Base-by-base conservation (phyloP, 345 rosid genomes). In the Citrus reticulata region DNA sequence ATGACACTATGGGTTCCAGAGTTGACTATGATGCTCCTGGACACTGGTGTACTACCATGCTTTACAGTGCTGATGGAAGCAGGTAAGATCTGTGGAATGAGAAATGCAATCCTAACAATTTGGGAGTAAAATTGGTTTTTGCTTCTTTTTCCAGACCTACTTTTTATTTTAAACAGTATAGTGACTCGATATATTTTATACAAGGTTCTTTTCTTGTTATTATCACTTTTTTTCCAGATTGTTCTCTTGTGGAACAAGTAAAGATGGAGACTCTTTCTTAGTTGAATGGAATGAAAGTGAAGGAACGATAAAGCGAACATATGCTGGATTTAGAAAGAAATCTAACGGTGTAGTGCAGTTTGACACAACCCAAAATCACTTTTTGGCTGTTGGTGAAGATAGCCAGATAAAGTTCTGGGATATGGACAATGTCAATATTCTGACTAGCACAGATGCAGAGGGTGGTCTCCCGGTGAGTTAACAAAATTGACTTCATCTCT, bases 211-310 rank as follows among this genome's bases (percentile, higher is more conserved):
- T 14, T 75, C 62, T 30, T 22, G 77, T 10, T 11, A 22, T 20
- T 65, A n/a, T 74, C 70, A 27, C 22, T 19, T 39, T 83, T 83
- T 65, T 74, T 80, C 76, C 85, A 94, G 98, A 86, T 83, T 94
- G 82, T 94, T 94, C 82, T 94, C 98, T 80, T 94, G 95, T 79
- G 98, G 98, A 78, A 90, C 93, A 74, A 95, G 95, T 82, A 92
- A 92, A 88, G 98, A 93, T 5, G 98, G 98, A 73, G 95, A 91
- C 11, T 87, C 92, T 68, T 86, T 39, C 85, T 87, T 95, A 25
- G 98, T 95, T 81, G 98, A 95, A 82, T 93, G 97, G 98, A 93
- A 93, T 80, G 97, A 92, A 82, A 93, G 97, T 78, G 97, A 95
- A 87, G 98, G 97, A 83, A 89, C 95, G 54, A 87, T 93, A 74